A percentile compares a stretch with the other conserved stretches of the same genome.
Evolutionary conservation across 768 basidiomycete genomes (phyloP).

Genomic region (Lyophyllum decastes): DNA sequence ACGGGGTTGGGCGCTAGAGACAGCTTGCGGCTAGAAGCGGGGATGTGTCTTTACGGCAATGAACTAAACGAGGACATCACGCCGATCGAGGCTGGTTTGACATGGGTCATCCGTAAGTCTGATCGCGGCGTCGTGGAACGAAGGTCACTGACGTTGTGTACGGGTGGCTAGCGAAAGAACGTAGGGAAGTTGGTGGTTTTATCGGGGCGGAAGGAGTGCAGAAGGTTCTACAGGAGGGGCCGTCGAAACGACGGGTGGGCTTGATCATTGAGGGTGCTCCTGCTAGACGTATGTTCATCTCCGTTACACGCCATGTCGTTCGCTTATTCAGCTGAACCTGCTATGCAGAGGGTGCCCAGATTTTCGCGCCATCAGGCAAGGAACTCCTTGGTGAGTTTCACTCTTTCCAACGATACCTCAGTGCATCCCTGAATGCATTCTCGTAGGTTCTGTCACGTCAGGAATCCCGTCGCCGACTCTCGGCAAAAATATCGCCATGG

Average conservation of each 20-base stretch:
- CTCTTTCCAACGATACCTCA: constrained; percentile 2
- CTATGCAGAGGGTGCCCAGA: constrained; percentile 71
- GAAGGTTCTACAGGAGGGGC: constrained; percentile 78
- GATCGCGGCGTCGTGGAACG: background rate
- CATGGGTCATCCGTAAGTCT: constrained; percentile 87
- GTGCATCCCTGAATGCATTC: background rate
- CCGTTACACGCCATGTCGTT: background rate
- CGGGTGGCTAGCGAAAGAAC: constrained; percentile 69
- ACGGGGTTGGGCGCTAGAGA: constrained; percentile 93
- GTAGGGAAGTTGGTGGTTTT: constrained; percentile 70
- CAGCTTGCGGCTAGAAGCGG: constrained; percentile 92
- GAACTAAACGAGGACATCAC: constrained; percentile 87
- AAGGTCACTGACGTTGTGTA: background rate
- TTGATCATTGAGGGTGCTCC: constrained; percentile 82
- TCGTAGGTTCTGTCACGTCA: constrained; percentile 76
- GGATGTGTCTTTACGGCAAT: constrained; percentile 95
- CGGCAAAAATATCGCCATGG: constrained; percentile 95
- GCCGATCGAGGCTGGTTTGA: constrained; percentile 88
- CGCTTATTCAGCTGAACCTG: background rate
- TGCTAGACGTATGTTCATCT: constrained; percentile 69
- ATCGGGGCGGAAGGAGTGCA: constrained; percentile 77
- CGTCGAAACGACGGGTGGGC: constrained; percentile 77
- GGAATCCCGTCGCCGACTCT: constrained; percentile 94
- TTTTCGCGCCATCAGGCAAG: constrained; percentile 55
- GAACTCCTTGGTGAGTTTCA: constrained; percentile 64